Evolutionary conservation across 495 filamentous ascomycete genomes (phyloP).

Genomic region (Daldinia childiae): DNA sequence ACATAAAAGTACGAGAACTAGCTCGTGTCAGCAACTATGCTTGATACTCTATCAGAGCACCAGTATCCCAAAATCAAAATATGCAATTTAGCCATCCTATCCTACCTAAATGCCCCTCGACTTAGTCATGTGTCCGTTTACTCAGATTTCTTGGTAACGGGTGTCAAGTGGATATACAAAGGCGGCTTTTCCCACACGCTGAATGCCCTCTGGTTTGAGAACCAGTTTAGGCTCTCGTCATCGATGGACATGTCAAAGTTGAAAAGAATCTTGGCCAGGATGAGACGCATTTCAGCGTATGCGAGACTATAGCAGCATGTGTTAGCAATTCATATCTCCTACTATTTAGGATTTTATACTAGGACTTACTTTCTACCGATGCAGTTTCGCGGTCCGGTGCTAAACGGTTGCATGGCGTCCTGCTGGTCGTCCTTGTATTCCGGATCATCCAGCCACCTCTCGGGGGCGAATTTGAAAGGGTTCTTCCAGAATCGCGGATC

Average conservation of each 20-base stretch:
- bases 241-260: conserved; percentile 62
- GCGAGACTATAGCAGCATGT: conserved; percentile 50
- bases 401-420: conserved; percentile 63
- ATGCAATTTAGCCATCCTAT: background rate
- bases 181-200: conserved; percentile 57
- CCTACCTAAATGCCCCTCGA: background rate
- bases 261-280: conserved; percentile 62
- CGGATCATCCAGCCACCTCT: conserved; percentile 57
- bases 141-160: conserved; percentile 17
- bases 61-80: background rate
- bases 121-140: background rate
- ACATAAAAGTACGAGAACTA: background rate
- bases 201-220: conserved; percentile 47
- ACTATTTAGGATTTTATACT: background rate
- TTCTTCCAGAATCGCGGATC: conserved; percentile 52
- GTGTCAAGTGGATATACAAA: conserved; percentile 44
- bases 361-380: conserved; percentile 62
- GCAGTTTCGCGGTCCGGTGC: conserved; percentile 63
- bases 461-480: conserved; percentile 60
- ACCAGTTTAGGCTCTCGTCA: conserved; percentile 52
- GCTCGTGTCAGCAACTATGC: background rate
- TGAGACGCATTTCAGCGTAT: conserved; percentile 60
- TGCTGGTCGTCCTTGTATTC: conserved; percentile 56
- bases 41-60: background rate
- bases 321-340: conserved; percentile 10